phyloP scores from a whole-genome alignment of 1,139 yeast species.

The Eremothecium sinecaudum region DNA sequence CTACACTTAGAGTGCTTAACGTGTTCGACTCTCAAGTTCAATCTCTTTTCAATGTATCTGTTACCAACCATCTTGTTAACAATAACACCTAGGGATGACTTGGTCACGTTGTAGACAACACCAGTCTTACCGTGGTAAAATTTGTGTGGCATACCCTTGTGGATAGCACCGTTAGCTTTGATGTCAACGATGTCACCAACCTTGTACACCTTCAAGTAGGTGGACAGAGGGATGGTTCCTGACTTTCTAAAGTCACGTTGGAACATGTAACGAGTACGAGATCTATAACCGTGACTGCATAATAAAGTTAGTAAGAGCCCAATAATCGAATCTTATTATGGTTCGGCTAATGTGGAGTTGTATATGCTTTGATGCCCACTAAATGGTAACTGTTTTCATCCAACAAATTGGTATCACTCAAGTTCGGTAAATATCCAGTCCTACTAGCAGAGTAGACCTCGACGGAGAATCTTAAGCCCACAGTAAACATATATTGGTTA shows the following conservation, averaged over 20 bases:
- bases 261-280: conserved; percentile 99
- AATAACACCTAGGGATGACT: conserved; percentile 95
- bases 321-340: no score
- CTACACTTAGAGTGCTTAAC: conserved; percentile 99
- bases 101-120: conserved; percentile 97
- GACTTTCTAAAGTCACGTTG: conserved; percentile 99
- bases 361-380: no score
- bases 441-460: no score
- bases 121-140: conserved; percentile 99
- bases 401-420: no score
- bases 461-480: no score
- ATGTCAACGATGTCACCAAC: conserved; percentile 99
- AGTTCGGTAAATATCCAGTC: no score
- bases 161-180: conserved; percentile 98
- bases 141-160: conserved; percentile 99
- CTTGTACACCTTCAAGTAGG: conserved; percentile 95
- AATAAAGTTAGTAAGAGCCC: conserved; percentile 1
- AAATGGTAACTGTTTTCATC: no score
- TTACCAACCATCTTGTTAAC: conserved; percentile 97
- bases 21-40: conserved; percentile 97
- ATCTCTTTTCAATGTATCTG: conserved; percentile 98
- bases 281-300: conserved; percentile 95
- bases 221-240: conserved; percentile 89
- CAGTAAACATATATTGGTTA: no score
- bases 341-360: no score